These are phyloP conservation scores for Emydomyces testavorans DNA, from an alignment of 2,329 filamentous ascomycete genomes.

Conservation along the genomic window DNA sequence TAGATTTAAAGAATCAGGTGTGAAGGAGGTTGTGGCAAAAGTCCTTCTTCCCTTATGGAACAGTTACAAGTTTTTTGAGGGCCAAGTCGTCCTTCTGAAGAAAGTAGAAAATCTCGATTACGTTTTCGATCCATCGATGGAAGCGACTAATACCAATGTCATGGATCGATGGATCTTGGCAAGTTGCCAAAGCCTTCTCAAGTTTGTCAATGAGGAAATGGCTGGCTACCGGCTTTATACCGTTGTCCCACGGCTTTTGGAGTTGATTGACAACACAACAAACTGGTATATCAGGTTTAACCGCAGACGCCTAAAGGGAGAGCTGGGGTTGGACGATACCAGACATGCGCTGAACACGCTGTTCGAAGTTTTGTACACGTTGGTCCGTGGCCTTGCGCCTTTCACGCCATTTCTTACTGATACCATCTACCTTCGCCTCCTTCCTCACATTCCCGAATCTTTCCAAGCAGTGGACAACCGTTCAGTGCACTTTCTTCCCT, in stretches of 20 bases:
- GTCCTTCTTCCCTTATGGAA: conserved; percentile 90
- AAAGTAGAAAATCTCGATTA: conserved; percentile 71
- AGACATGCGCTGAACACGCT: conserved; percentile 84
- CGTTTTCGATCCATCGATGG: conserved; percentile 62
- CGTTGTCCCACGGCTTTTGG: conserved; percentile 72
- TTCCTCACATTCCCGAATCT: conserved; percentile 66
- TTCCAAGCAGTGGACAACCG: conserved; percentile 60
- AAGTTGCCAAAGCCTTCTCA: conserved; percentile 77
- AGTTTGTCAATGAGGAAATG: conserved; percentile 93
- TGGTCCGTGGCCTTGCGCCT: conserved; percentile 77
- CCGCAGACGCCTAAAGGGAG: conserved; percentile 78
- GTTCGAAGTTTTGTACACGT: conserved; percentile 83
- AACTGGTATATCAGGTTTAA: conserved; percentile 99
- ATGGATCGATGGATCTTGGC: conserved; percentile 96
- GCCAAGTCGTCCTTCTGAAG: conserved; percentile 73
- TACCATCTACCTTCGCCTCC: conserved; percentile 76
- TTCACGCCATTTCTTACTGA: conserved; percentile 95
- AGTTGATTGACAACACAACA: conserved; percentile 85
- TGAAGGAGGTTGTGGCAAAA: conserved; percentile 89
- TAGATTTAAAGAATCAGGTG: conserved; percentile 79
- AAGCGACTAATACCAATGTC: conserved; percentile 70
- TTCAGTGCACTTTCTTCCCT: conserved; percentile 84
- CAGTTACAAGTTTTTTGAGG: conserved; percentile 92
- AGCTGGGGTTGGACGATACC: conserved; percentile 75
- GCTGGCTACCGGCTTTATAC: conserved; percentile 70